Conservation (phyloP, 805 yeast genomes). For the Saccharomyces kudriavzevii region DNA sequence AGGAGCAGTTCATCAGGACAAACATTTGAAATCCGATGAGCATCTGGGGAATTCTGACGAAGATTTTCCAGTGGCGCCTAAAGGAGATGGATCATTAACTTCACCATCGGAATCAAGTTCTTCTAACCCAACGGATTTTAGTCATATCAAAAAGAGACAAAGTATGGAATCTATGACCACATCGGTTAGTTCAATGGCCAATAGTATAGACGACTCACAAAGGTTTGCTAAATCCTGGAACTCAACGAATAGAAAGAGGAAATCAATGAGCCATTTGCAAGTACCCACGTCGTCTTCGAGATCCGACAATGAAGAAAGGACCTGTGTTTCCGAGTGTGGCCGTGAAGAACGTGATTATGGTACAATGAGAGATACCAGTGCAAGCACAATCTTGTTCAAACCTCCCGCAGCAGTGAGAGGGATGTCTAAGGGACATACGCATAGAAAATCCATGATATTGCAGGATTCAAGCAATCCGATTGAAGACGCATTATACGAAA, state of each 20-base stretch:
- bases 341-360: not conserved
- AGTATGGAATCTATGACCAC: constrained; percentile 30
- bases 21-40: not conserved
- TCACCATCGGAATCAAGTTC: constrained; percentile 21
- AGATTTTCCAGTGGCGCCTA: too few species aligned
- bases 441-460: constrained; percentile 28
- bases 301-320: not conserved
- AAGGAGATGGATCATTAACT: constrained; percentile 6
- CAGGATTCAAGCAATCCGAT: constrained; percentile 21
- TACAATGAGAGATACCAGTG: constrained; percentile 13
- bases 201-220: constrained; percentile 28
- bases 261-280: constrained; percentile 22
- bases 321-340: not conserved
- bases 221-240: constrained; percentile 32
- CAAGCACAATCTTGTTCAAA: constrained; percentile 7
- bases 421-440: constrained; percentile 3
- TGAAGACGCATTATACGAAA: constrained; percentile 27
- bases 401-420: not conserved
- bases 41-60: not conserved
- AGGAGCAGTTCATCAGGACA: not conserved
- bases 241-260: constrained; percentile 27
- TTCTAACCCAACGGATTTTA: constrained; percentile 30
- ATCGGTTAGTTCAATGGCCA: constrained; percentile 28
- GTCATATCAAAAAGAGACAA: constrained; percentile 20
- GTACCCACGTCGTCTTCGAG: constrained; percentile 2